Evolutionary conservation across 1,139 yeast genomes (phyloP).

Genomic region (Candida frijolesensis): DNA sequence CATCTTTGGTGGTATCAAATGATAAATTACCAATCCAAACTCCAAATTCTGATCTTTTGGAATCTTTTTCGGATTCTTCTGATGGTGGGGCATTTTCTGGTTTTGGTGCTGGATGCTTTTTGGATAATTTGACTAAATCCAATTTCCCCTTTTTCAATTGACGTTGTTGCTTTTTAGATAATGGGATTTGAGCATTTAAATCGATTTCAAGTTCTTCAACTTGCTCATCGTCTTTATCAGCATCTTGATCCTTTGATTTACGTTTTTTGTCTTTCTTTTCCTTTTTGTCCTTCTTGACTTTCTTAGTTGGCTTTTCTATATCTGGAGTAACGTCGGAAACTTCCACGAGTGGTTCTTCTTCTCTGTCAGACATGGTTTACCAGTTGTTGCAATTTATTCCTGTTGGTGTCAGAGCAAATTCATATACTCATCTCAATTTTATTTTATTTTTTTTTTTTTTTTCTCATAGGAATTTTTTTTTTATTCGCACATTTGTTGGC

Average conservation of each 20-base stretch:
- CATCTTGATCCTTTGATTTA: background rate
- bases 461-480: too few relatives aligned
- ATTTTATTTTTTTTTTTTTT: conserved; percentile 4
- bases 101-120: conserved; percentile 50
- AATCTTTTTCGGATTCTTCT: conserved; percentile 22
- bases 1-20: conserved; percentile 81
- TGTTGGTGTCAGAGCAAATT: background rate
- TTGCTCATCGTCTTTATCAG: conserved; percentile 7
- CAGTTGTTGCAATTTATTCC: background rate
- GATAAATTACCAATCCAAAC: conserved; percentile 96
- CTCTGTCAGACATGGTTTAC: conserved; percentile 11
- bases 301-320: background rate
- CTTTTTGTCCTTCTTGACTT: conserved; percentile 13
- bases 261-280: conserved; percentile 13
- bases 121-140: conserved; percentile 57
- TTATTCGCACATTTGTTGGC: too few relatives aligned
- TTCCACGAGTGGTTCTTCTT: background rate
- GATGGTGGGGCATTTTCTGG: conserved; percentile 27
- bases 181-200: conserved; percentile 73
- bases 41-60: conserved; percentile 59
- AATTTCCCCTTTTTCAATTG: conserved; percentile 78
- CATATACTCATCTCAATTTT: conserved; percentile 7
- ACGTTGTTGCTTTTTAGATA: conserved; percentile 91
- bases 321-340: background rate
- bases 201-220: conserved; percentile 74